These are phyloP conservation scores for Phlegmacium glaucopus DNA, from an alignment of 768 basidiomycete species.

Conservation along the genomic window DNA sequence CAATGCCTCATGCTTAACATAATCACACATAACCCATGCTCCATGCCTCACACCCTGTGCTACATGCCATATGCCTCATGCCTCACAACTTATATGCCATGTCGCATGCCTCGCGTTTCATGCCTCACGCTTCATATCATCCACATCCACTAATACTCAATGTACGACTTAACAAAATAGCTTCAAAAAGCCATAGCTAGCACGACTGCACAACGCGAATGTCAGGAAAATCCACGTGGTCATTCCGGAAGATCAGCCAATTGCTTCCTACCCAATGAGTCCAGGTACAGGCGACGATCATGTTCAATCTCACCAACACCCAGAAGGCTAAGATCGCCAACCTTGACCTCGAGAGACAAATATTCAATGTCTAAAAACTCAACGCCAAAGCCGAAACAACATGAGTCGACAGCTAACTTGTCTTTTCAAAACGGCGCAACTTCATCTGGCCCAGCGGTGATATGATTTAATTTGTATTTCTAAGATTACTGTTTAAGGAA, in stretches of 20 bases:
- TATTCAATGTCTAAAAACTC: too few relatives aligned
- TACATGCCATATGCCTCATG: background rate
- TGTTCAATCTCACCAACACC: background rate
- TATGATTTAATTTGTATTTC: too few relatives aligned
- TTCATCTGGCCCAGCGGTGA: background rate
- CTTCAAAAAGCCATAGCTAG: background rate
- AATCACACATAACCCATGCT: too few relatives aligned
- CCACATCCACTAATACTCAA: too few relatives aligned
- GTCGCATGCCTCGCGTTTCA: background rate
- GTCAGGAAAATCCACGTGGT: background rate
- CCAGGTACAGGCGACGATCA: background rate
- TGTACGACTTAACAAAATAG: background rate
- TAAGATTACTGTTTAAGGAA: too few relatives aligned
- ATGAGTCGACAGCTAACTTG: background rate
- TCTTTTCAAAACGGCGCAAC: background rate
- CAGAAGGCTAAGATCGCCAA: background rate
- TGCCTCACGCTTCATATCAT: background rate
- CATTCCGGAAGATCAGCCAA: background rate
- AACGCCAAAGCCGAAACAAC: background rate
- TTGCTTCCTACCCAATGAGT: background rate
- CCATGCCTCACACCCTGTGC: background rate
- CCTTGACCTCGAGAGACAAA: background rate
- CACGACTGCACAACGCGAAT: background rate
- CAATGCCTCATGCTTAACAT: too few relatives aligned
- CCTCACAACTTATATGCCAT: background rate